These are phyloP conservation scores for Ilyonectria mors-panacis DNA, from an alignment of 2,329 filamentous ascomycete species.

Conservation along the genomic window DNA sequence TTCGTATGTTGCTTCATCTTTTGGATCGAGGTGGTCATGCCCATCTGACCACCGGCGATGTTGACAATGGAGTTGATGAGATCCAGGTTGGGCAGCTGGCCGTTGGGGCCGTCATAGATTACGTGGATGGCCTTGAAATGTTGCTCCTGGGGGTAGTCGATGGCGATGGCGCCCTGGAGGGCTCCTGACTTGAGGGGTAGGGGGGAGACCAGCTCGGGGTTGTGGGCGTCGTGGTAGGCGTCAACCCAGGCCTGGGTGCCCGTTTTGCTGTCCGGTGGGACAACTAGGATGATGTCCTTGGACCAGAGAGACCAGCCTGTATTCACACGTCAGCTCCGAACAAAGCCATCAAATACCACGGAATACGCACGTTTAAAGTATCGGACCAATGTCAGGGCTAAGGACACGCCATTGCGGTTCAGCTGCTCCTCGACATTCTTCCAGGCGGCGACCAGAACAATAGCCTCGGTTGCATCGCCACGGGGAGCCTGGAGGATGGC, in stretches of 20 bases:
- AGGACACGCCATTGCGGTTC: constrained; percentile 89
- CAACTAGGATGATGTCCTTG: constrained; percentile 95
- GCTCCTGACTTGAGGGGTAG: constrained; percentile 93
- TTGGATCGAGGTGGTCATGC: constrained; percentile 86
- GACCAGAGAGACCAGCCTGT: constrained; percentile 96
- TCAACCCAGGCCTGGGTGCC: constrained; percentile 98
- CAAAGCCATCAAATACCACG: neutral
- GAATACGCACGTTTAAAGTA: constrained; percentile 85
- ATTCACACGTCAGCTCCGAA: constrained; percentile 37
- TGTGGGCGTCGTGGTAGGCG: constrained; percentile 94
- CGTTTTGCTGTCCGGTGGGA: constrained; percentile 89
- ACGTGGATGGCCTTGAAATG: constrained; percentile 92
- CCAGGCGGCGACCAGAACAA: constrained; percentile 93
- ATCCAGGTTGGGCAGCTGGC: constrained; percentile 94
- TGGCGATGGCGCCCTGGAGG: constrained; percentile 91
- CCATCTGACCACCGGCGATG: constrained; percentile 93
- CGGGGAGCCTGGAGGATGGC: constrained; percentile 93
- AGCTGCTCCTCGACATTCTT: constrained; percentile 82
- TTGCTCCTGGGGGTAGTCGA: constrained; percentile 90
- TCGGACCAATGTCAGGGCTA: constrained; percentile 87
- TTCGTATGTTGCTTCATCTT: constrained; percentile 88
- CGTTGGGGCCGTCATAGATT: constrained; percentile 95
- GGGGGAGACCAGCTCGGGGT: constrained; percentile 77
- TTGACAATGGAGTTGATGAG: constrained; percentile 93
- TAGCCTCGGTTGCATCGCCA: constrained; percentile 96